Percentiles rank a stretch among this genome's conserved stretches.
Conservation (phyloP, 768 basidiomycete species). For the Flagelloscypha sp. region DNA sequence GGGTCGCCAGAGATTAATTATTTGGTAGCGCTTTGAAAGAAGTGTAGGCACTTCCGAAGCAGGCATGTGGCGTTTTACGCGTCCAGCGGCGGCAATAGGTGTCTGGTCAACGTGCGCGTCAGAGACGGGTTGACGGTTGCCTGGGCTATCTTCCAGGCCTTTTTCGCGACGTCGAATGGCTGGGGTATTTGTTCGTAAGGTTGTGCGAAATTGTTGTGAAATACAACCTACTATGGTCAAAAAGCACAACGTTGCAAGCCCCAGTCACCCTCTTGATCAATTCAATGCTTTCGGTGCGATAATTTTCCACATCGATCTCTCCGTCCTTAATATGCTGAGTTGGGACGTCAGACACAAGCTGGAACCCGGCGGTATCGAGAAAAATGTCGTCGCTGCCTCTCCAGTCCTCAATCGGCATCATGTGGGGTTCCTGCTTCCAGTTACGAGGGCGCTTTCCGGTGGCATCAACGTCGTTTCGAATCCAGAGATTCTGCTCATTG, state of each 20-base stretch:
- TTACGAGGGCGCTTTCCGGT: constrained; percentile 14
- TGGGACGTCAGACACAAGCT: constrained; percentile 15
- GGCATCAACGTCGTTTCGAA: constrained; percentile 12
- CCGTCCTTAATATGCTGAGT: constrained; percentile 27
- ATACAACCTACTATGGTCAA: constrained; percentile 36
- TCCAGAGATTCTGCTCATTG: constrained; percentile 14
- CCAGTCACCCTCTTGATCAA: constrained; percentile 39
- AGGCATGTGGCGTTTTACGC: constrained; percentile 37
- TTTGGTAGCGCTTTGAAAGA: constrained; percentile 39
- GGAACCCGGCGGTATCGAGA: constrained; percentile 32
- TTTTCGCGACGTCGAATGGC: constrained; percentile 35
- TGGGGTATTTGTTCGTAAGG: constrained; percentile 9
- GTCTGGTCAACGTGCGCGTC: constrained; percentile 42
- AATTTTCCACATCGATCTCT: constrained; percentile 28
- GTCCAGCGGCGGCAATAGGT: constrained; percentile 25
- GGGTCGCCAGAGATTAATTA: constrained; percentile 50
- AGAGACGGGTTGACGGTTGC: constrained; percentile 36
- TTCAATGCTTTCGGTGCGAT: constrained; percentile 39
- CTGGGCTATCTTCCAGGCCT: constrained; percentile 23
- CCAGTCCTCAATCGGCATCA: constrained; percentile 7
- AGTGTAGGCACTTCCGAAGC: constrained; percentile 28
- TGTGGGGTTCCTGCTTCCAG: constrained; percentile 11
- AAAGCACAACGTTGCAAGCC: constrained; percentile 34
- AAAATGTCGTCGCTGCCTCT: not conserved
- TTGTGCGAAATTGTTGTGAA: not conserved